A percentile compares a stretch with the other conserved stretches of the same genome.
phyloP scores from a whole-genome alignment of 257 asterid species.

The Ajuga chamaepitys region DNA sequence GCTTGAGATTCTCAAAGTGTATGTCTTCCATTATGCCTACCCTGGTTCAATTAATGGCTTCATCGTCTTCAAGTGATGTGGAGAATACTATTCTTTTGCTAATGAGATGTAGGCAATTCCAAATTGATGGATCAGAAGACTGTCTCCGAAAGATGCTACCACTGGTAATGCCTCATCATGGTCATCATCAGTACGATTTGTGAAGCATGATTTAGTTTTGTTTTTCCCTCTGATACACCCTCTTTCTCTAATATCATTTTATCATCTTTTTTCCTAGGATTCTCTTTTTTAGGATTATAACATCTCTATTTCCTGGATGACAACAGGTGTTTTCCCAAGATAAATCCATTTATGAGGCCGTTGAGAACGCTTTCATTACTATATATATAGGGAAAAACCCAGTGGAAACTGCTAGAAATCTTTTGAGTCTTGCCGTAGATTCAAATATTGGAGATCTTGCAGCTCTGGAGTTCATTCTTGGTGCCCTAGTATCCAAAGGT shows the following conservation, averaged over 20 bases:
- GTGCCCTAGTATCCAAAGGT: slow-evolving; percentile 83
- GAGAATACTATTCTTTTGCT: slow-evolving; percentile 84
- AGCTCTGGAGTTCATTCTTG: slow-evolving; percentile 74
- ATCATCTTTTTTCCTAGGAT: neutral
- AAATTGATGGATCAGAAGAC: slow-evolving; percentile 86
- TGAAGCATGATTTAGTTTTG: neutral
- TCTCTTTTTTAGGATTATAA: neutral
- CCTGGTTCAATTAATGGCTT: slow-evolving; percentile 95
- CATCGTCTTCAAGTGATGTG: slow-evolving; percentile 93
- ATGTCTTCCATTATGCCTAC: slow-evolving; percentile 68
- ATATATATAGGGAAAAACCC: slow-evolving; percentile 72
- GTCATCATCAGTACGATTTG: slow-evolving; percentile 10
- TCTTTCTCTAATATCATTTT: neutral
- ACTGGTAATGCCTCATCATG: slow-evolving; percentile 56
- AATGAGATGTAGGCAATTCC: slow-evolving; percentile 97
- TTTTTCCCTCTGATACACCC: neutral
- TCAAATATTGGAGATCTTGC: slow-evolving; percentile 98
- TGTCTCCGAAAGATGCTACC: slow-evolving; percentile 97
- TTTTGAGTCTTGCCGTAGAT: slow-evolving; percentile 72
- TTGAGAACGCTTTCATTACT: slow-evolving; percentile 88
- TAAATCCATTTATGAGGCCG: slow-evolving; percentile 91
- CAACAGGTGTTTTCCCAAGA: slow-evolving; percentile 91
- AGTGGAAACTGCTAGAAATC: slow-evolving; percentile 85
- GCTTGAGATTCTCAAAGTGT: slow-evolving; percentile 81
- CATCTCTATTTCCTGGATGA: slow-evolving; percentile 8